Base-by-base conservation (phyloP, 1,284 basidiomycete species). In the Trichosporon coremiiforme region DNA sequence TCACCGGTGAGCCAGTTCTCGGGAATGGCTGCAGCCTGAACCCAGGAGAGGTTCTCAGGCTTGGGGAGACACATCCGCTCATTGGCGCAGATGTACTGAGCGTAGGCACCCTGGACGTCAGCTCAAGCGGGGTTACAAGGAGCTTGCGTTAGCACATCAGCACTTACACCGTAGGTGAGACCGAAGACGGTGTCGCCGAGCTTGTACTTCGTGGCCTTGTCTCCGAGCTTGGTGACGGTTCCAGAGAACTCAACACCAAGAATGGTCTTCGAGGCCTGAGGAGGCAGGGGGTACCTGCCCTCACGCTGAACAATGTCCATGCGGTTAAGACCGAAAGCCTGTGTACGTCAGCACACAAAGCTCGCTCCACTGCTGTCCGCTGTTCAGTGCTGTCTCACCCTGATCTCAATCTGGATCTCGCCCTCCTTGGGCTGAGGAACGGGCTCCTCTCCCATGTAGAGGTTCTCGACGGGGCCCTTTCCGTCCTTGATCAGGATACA, bases 191-290 rank as follows among this genome's bases (percentile, higher is more conserved):
- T 90, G 74, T 97, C 92, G 9, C 90, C 91, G 20, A 87, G 81
- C 77, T 89, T 87, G 89, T 89, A 94, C 62, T 85, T 83, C 12
- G 71, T 70, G 0, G 87, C 87, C 29, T 84, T 85, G 22, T 86
- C 80, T 1, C 89, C 91, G 12, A 90, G 75, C 71, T 89, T 86
- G 45, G 86, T 85, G 69, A 96, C 86, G 2, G 81, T 83, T 2
- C 94, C 94, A 20, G 92, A 89, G 82, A 97, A 98, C 83, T 98
- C 95, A 67, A 98, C 93, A 8, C 96, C 95, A 31, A 98, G 86
- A 78, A 96, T 90, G 9, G 82, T 83, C 64, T 86, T 82, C 17
- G 90, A 90, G 15, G 90, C 88, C 65, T 91, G 92, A 15, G 90
- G 87, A 9, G 95, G 95, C 2, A 89, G 81, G 1, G 93, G 90